These are phyloP conservation scores for Trichoderma endophyticum DNA, from an alignment of 2,329 filamentous ascomycete species.

Conservation along the genomic window DNA sequence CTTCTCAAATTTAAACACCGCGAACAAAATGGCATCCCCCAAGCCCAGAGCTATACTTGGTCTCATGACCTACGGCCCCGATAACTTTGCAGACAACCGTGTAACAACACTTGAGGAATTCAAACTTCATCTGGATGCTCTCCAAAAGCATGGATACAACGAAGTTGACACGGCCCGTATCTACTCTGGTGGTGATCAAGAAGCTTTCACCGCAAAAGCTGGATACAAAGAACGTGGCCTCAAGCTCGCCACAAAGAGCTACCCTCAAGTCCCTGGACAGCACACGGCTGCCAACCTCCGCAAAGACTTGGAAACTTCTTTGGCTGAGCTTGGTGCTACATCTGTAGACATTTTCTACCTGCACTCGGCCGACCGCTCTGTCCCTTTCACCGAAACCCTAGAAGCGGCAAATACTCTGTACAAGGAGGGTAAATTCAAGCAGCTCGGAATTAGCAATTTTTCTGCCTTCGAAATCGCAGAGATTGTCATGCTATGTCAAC, in stretches of 20 bases:
- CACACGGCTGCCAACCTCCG: constrained; percentile 9
- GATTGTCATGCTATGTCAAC: constrained; percentile 68
- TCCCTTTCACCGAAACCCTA: constrained; percentile 4
- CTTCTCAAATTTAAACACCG: neutral
- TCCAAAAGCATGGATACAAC: constrained; percentile 7
- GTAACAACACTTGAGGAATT: constrained; percentile 11
- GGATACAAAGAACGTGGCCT: constrained; percentile 14
- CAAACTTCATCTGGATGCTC: neutral
- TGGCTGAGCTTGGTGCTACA: neutral
- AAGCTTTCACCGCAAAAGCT: constrained; percentile 14
- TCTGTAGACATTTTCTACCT: constrained; percentile 15
- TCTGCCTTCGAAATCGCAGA: constrained; percentile 80
- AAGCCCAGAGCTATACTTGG: constrained; percentile 14
- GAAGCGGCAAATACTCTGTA: constrained; percentile 9
- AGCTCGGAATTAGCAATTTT: constrained; percentile 71
- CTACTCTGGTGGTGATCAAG: constrained; percentile 1
- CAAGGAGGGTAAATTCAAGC: constrained; percentile 64
- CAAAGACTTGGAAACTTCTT: constrained; percentile 12
- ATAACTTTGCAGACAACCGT: constrained; percentile 1
- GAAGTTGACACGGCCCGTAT: constrained; percentile 14
- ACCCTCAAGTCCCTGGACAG: neutral
- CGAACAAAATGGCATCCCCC: neutral
- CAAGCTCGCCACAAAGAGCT: constrained; percentile 13
- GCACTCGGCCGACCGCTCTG: constrained; percentile 9
- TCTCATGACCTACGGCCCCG: constrained; percentile 15